Base-by-base conservation (phyloP, 73 alveolate genomes). In the Durusdinium trenchii region DNA sequence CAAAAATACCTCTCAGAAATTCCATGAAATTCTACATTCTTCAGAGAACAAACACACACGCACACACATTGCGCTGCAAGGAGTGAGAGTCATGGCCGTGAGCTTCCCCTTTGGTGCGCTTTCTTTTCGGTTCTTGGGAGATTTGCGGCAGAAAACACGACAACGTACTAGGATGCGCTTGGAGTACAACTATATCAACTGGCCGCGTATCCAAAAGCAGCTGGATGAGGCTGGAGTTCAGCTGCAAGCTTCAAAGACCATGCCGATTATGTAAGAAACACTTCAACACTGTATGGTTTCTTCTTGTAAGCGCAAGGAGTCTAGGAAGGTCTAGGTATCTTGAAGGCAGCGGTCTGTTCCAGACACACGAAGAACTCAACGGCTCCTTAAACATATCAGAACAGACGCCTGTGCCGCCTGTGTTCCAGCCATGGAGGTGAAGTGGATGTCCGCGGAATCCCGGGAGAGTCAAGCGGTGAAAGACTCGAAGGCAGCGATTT, bases 181-280 rank as follows among this genome's bases (percentile, higher is more conserved):
- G 96, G 96, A 89, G 86, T 89, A 89, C 71, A 89, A 89, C 86
- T 89, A 89, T 51, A 89, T 89, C 86, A 89, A 89, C 96, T 89
- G 96, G 96, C 96, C 60, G 28, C 96, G 96, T 60, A 89, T 89
- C 62, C 81, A 89, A 71, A 89, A 89, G 96, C 96, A 89, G 86
- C 51, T 89, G 86, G 96, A 89, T 30, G 96, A 89, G 96, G 96
- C 38, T 6, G 16, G 78, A 20, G 79, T 45, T 9, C n/a, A 67
- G 26, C 46, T 67, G 9, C 20, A 14, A 67, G 46, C 9, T 67
- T 1, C 79, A 67, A 3, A 67, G 26, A n/a, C n/a, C n/a, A n/a
- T n/a, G n/a, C n/a, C n/a, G n/a, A n/a, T n/a, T n/a, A n/a, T n/a
- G n/a, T n/a, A n/a, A n/a, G n/a, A n/a, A n/a, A n/a, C n/a, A n/a